phyloP scores from a whole-genome alignment of 345 rosid genomes.

The Brassica incana region DNA sequence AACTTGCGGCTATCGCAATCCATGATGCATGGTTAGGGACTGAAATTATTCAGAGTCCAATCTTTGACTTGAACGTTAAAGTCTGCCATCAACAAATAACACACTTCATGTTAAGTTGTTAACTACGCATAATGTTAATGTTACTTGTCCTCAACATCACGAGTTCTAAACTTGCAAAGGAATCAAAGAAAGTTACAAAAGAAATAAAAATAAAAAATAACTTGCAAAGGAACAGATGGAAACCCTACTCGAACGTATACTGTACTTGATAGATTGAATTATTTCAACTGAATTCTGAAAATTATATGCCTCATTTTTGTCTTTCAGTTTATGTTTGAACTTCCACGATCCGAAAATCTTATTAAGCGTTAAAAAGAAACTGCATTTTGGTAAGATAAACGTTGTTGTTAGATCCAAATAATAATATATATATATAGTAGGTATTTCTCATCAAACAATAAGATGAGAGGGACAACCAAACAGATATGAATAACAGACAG shows the following conservation, averaged over 20 bases:
- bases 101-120: background rate
- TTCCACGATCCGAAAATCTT: background rate
- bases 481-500: slow-evolving; percentile 17
- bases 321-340: background rate
- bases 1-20: too few species aligned
- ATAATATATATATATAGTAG: slow-evolving; percentile 2
- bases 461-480: slow-evolving; percentile 26
- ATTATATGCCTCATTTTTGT: background rate
- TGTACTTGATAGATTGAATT: background rate
- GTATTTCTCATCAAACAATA: slow-evolving; percentile 3
- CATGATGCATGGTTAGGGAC: background rate
- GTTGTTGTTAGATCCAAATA: background rate
- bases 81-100: background rate
- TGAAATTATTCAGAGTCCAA: background rate
- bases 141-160: background rate
- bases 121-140: background rate
- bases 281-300: background rate
- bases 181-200: background rate
- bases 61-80: slow-evolving; percentile 5
- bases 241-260: background rate
- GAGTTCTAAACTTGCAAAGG: background rate
- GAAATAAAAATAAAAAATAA: too few species aligned
- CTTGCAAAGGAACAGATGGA: background rate
- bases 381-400: background rate
- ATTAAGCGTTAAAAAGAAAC: background rate